Conservation (phyloP, 2,329 filamentous ascomycete genomes). For the Monilinia fructicola region DNA sequence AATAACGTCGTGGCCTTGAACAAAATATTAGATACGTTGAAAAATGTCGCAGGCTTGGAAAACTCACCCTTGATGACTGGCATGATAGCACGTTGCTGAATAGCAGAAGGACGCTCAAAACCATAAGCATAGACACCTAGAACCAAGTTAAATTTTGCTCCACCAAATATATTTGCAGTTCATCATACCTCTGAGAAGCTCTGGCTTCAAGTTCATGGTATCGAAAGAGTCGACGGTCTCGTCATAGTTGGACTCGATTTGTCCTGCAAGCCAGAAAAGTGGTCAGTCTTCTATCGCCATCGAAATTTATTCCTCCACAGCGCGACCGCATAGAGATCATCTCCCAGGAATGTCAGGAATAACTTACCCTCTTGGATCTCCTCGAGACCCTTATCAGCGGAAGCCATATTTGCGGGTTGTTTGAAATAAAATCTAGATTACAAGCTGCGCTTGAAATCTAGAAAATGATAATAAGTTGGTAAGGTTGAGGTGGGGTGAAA, state of each 20-base stretch:
- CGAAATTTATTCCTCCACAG: background rate
- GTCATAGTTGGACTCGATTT: conserved; percentile 99
- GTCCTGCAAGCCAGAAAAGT: conserved; percentile 57
- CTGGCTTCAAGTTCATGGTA: conserved; percentile 93
- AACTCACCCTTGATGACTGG: conserved; percentile 96
- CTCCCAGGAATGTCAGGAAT: conserved; percentile 2
- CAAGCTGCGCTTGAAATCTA: conserved; percentile 79
- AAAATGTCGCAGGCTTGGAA: conserved; percentile 14
- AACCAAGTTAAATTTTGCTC: conserved; percentile 31
- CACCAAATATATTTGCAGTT: conserved; percentile 23
- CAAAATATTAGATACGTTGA: conserved; percentile 30
- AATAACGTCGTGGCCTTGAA: conserved; percentile 90
- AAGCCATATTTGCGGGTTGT: conserved; percentile 89
- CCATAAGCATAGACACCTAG: conserved; percentile 93
- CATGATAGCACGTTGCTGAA: conserved; percentile 99
- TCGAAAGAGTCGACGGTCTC: conserved; percentile 99
- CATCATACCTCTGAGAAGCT: conserved; percentile 86
- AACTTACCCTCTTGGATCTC: conserved; percentile 89
- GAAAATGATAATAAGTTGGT: conserved; percentile 41
- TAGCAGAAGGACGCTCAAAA: conserved; percentile 99
- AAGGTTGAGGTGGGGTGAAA: conserved; percentile 35
- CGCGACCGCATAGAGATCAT: background rate
- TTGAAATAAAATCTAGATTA: conserved; percentile 61
- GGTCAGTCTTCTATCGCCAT: background rate
- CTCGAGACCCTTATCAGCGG: conserved; percentile 87